Conservation (phyloP, 2,329 filamentous ascomycete species). For the Escovopsis sp. region DNA sequence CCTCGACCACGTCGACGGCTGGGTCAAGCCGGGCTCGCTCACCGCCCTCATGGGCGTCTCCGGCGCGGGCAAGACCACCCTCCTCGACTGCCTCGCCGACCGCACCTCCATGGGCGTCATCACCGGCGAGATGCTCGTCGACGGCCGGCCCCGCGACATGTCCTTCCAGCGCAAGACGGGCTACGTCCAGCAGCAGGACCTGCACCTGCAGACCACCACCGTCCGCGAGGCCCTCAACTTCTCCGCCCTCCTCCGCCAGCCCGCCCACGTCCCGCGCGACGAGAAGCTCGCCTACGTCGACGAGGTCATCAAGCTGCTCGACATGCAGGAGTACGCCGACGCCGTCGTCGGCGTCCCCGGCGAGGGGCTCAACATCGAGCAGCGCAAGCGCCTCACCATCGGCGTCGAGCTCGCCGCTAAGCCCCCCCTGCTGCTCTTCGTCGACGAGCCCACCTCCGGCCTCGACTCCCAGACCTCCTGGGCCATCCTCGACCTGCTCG, state of each 20-base stretch:
- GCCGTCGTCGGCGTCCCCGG: conserved; percentile 82
- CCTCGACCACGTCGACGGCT: conserved; percentile 75
- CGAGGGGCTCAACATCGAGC: conserved; percentile 63
- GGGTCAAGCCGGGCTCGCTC: conserved; percentile 83
- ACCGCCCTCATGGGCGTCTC: conserved; percentile 86
- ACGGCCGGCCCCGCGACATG: conserved; percentile 51
- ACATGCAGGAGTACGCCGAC: conserved; percentile 82
- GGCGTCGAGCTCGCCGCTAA: conserved; percentile 93
- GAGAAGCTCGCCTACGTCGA: conserved; percentile 83
- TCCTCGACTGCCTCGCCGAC: conserved; percentile 73
- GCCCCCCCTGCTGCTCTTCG: conserved; percentile 75
- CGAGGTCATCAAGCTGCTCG: conserved; percentile 77
- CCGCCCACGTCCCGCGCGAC: conserved; percentile 49
- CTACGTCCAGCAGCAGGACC: conserved; percentile 85
- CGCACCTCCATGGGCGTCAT: conserved; percentile 83
- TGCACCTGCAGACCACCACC: conserved; percentile 70
- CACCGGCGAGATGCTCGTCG: conserved; percentile 61
- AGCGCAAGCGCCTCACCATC: conserved; percentile 69
- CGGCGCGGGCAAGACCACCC: conserved; percentile 86
- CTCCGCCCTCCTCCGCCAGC: conserved; percentile 72
- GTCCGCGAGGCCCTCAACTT: conserved; percentile 82
- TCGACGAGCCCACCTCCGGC: conserved; percentile 90
- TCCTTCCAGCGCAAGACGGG: conserved; percentile 88
- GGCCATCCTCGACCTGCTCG: conserved; percentile 76
- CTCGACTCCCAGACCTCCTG: conserved; percentile 87